Conservation (phyloP, 495 filamentous ascomycete genomes). For the Aspergillus leporis region DNA sequence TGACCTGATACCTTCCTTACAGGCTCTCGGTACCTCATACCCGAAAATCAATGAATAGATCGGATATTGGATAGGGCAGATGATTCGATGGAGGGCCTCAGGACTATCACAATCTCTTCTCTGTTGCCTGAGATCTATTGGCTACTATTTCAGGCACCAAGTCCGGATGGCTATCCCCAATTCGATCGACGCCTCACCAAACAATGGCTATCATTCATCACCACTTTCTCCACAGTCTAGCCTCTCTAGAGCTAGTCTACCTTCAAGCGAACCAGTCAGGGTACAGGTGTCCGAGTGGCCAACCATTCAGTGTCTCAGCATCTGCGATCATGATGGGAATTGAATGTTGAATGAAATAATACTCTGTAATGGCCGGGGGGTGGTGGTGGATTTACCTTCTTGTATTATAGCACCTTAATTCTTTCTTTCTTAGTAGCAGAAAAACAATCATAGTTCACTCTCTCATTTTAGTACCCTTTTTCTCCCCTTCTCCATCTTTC, state of each 20-base stretch:
- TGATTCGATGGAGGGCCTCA: neutral
- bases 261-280: conserved; percentile 6
- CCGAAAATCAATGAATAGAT: no score
- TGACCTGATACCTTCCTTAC: no score
- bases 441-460: neutral
- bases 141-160: conserved; percentile 17
- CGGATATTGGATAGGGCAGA: no score
- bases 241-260: neutral
- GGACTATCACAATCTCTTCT: neutral
- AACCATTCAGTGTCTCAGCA: conserved; percentile 1
- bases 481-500: conserved; percentile 28
- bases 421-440: neutral
- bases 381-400: no score
- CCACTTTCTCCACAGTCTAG: conserved; percentile 11
- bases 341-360: neutral
- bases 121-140: neutral
- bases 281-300: neutral
- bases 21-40: no score
- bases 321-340: neutral
- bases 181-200: neutral
- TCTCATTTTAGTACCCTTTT: conserved; percentile 34
- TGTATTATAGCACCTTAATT: neutral
- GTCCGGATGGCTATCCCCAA: conserved; percentile 1
- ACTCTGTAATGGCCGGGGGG: no score
- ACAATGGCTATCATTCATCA: conserved; percentile 11